These are phyloP conservation scores for Kappamyces sp. DNA, from an alignment of 192 early-diverging fungal species.

Conservation along the genomic window DNA sequence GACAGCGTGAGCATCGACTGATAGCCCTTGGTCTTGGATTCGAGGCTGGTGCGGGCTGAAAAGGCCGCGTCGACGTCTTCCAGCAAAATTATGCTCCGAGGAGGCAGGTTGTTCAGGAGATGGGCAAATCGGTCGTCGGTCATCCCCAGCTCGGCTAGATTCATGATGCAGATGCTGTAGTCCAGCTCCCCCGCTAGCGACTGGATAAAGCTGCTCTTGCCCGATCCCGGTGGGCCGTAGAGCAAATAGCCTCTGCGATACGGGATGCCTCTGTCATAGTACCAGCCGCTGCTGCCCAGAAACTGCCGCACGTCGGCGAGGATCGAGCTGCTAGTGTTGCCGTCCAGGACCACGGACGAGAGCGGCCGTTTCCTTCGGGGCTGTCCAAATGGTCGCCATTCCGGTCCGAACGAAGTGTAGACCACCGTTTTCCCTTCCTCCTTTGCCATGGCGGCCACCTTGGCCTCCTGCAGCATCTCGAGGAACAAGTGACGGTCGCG, in stretches of 20 bases:
- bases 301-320: slow-evolving; percentile 37
- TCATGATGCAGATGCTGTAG: slow-evolving; percentile 69
- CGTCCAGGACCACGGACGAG: slow-evolving; percentile 33
- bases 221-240: slow-evolving; percentile 67
- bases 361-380: slow-evolving; percentile 71
- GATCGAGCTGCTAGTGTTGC: slow-evolving; percentile 20
- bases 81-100: slow-evolving; percentile 57
- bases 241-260: slow-evolving; percentile 62
- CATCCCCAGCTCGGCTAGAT: slow-evolving; percentile 54
- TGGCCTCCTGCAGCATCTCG: slow-evolving; percentile 74
- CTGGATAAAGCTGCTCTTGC: slow-evolving; percentile 64
- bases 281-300: slow-evolving; percentile 39
- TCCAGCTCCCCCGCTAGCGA: slow-evolving; percentile 68
- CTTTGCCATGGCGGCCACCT: slow-evolving; percentile 70
- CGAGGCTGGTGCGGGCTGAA: slow-evolving; percentile 39
- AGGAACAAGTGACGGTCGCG: slow-evolving; percentile 73
- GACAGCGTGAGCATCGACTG: slow-evolving; percentile 43
- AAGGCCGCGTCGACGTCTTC: slow-evolving; percentile 76
- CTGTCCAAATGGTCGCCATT: slow-evolving; percentile 94
- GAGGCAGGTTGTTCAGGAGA: slow-evolving; percentile 37
- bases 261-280: slow-evolving; percentile 50
- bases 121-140: slow-evolving; percentile 57
- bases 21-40: slow-evolving; percentile 22
- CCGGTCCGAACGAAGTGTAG: slow-evolving; percentile 89
- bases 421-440: slow-evolving; percentile 95